These are phyloP conservation scores for Striga asiatica DNA, from an alignment of 257 asterid genomes.

Conservation along the genomic window DNA sequence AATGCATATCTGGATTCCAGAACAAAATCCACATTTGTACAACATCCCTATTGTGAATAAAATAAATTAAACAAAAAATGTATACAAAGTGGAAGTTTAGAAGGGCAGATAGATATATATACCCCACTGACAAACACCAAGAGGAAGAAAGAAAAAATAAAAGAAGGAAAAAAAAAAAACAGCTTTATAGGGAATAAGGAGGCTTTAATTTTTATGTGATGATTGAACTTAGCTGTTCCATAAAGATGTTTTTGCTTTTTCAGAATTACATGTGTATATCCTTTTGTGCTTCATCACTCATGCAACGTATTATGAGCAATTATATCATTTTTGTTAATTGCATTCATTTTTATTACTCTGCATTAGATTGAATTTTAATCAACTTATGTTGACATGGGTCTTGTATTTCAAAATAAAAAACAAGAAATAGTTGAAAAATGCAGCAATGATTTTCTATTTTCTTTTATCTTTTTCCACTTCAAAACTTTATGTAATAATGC, in stretches of 20 bases:
- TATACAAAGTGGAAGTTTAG: constrained; percentile 37
- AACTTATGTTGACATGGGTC: neutral
- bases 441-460: neutral
- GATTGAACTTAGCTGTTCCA: neutral
- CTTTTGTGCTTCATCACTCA: constrained; percentile 1
- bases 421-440: neutral
- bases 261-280: neutral
- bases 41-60: constrained; percentile 14
- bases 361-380: neutral
- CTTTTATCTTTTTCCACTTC: constrained; percentile 1
- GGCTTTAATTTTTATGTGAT: constrained; percentile 16
- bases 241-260: neutral
- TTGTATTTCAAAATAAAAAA: neutral
- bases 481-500: constrained; percentile 25
- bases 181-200: constrained; percentile 35
- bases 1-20: constrained; percentile 42
- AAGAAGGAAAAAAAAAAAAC: constrained; percentile 10
- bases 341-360: neutral
- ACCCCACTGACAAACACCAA: constrained; percentile 19
- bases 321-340: neutral
- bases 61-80: constrained; percentile 14
- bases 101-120: constrained; percentile 22
- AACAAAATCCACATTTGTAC: constrained; percentile 34
- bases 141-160: constrained; percentile 1
- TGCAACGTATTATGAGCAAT: neutral